These are phyloP conservation scores for Psilocybe sp. DNA, from an alignment of 768 basidiomycete genomes.

Conservation along the genomic window DNA sequence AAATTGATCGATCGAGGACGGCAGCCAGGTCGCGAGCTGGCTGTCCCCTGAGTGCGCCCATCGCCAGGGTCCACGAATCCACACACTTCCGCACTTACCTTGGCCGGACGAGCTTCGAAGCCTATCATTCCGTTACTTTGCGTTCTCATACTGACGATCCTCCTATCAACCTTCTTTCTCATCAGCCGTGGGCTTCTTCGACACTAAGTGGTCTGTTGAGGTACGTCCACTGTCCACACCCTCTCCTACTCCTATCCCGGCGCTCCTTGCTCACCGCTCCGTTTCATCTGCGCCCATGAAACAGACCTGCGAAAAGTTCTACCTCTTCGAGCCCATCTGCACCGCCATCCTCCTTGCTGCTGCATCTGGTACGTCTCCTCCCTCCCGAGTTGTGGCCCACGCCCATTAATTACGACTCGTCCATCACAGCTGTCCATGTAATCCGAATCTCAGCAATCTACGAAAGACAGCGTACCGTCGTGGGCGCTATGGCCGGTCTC, in stretches of 20 bases:
- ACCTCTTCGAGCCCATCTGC: constrained; percentile 83
- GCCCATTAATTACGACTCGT: constrained; percentile 1
- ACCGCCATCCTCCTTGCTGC: constrained; percentile 79
- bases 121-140: too few species aligned
- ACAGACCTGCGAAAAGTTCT: constrained; percentile 67
- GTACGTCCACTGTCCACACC: constrained; percentile 31
- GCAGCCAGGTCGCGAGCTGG: too few species aligned
- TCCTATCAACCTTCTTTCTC: background rate
- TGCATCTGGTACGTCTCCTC: constrained; percentile 45
- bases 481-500: constrained; percentile 53
- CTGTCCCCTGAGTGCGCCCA: too few species aligned
- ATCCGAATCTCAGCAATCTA: constrained; percentile 37
- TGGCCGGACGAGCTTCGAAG: too few species aligned
- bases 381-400: background rate
- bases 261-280: background rate
- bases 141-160: too few species aligned
- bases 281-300: background rate
- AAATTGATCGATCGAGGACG: too few species aligned
- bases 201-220: constrained; percentile 59
- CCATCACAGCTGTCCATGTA: constrained; percentile 42
- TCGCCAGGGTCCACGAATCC: too few species aligned
- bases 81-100: too few species aligned
- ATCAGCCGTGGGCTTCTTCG: constrained; percentile 80
- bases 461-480: constrained; percentile 56
- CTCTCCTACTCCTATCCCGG: background rate